These are phyloP conservation scores for Globisporangium cederbergense DNA, from an alignment of 352 stramenopile genomes.

Conservation along the genomic window DNA sequence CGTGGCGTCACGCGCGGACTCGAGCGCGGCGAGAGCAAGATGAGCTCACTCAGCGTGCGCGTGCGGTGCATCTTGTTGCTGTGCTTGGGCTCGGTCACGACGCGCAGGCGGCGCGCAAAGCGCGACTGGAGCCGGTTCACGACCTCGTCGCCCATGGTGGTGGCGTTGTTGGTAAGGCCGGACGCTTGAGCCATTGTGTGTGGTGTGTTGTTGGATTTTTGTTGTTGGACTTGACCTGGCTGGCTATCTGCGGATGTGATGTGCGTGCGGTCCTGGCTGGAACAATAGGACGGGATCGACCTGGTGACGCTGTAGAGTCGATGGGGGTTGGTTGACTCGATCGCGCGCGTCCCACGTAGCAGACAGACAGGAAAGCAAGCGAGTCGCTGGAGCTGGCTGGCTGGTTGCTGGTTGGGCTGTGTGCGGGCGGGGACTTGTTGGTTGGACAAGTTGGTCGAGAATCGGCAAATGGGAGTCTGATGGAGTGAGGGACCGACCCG, in stretches of 20 bases:
- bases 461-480: slow-evolving; percentile 16
- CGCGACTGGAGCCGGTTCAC: slow-evolving; percentile 21
- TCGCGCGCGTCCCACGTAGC: neutral
- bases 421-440: neutral
- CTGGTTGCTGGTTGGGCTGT: neutral
- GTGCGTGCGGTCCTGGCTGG: neutral
- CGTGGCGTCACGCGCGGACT: slow-evolving; percentile 52
- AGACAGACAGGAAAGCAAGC: neutral
- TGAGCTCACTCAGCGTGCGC: slow-evolving; percentile 70
- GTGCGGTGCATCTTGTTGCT: slow-evolving; percentile 87
- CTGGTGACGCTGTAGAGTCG: neutral
- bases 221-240: neutral
- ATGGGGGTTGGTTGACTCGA: neutral
- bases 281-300: neutral
- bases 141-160: slow-evolving; percentile 7
- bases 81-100: slow-evolving; percentile 81
- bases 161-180: slow-evolving; percentile 4
- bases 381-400: neutral
- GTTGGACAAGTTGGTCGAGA: slow-evolving; percentile 9
- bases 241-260: slow-evolving; percentile 2
- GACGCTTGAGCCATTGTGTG: slow-evolving; percentile 17
- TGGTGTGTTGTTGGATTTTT: neutral
- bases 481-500: neutral
- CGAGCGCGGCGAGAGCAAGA: slow-evolving; percentile 64
- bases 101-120: slow-evolving; percentile 65